These are phyloP conservation scores for Crepidotus variabilis DNA, from an alignment of 768 basidiomycete species.

Conservation along the genomic window DNA sequence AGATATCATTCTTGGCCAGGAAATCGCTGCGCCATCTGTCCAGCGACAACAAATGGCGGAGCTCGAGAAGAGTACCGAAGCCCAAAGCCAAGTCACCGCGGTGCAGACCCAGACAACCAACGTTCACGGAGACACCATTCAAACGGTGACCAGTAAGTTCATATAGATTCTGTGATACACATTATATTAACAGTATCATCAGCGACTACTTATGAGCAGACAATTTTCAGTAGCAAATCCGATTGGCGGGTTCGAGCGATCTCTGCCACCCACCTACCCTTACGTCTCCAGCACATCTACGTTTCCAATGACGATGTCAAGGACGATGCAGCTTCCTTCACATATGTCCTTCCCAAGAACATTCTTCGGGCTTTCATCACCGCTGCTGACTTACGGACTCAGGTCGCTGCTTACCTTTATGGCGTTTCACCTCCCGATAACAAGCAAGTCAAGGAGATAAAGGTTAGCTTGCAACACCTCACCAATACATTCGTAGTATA, in stretches of 20 bases:
- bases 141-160: conserved; percentile 82
- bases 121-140: conserved; percentile 93
- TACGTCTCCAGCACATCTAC: conserved; percentile 97
- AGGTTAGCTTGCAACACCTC: conserved; percentile 33
- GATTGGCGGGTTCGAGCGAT: conserved; percentile 99
- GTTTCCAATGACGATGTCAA: conserved; percentile 99
- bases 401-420: conserved; percentile 92
- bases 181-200: conserved; percentile 3
- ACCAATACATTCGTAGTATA: neutral
- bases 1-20: conserved; percentile 98
- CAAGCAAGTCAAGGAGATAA: conserved; percentile 98
- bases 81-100: conserved; percentile 92
- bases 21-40: conserved; percentile 92
- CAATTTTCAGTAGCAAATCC: conserved; percentile 98
- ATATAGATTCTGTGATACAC: neutral
- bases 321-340: conserved; percentile 92
- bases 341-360: conserved; percentile 97
- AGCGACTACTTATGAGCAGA: conserved; percentile 97
- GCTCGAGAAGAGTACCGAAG: conserved; percentile 93
- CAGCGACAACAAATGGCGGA: conserved; percentile 99
- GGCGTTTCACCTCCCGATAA: conserved; percentile 93
- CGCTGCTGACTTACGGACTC: conserved; percentile 91
- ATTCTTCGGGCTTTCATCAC: conserved; percentile 91
- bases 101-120: conserved; percentile 98
- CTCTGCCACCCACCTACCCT: conserved; percentile 91